phyloP scores from a whole-genome alignment of 2,329 filamentous ascomycete species.

The Aschersonia sp. region DNA sequence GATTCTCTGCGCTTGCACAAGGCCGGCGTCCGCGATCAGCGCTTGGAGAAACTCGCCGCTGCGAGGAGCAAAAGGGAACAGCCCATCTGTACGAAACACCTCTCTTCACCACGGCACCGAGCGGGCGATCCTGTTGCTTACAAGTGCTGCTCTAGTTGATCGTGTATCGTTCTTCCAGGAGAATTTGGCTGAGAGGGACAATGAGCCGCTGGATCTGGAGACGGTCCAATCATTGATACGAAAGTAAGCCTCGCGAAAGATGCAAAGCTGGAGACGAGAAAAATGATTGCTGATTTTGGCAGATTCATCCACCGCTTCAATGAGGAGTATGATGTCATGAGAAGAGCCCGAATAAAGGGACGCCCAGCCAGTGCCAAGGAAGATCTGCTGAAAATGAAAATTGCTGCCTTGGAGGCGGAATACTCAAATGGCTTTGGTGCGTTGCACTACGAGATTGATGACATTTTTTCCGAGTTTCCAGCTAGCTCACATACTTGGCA shows the following conservation, averaged over 20 bases:
- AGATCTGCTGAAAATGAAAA: constrained; percentile 59
- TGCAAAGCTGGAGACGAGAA: background rate
- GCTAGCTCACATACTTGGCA: constrained; percentile 11
- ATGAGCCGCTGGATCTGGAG: constrained; percentile 33
- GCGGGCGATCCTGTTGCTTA: background rate
- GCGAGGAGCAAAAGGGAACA: constrained; percentile 60
- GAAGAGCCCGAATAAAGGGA: constrained; percentile 60
- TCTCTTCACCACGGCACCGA: background rate
- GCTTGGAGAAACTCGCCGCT: constrained; percentile 58
- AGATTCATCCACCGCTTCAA: constrained; percentile 56
- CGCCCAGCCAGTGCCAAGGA: constrained; percentile 66
- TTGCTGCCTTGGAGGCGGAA: constrained; percentile 61
- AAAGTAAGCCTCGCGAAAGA: constrained; percentile 27
- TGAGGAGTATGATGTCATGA: constrained; percentile 51
- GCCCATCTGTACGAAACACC: constrained; percentile 44
- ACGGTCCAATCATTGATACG: constrained; percentile 48
- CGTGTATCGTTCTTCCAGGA: constrained; percentile 53
- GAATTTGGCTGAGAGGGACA: constrained; percentile 34
- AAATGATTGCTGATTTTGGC: constrained; percentile 11
- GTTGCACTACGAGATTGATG: constrained; percentile 11
- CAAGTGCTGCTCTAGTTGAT: constrained; percentile 12
- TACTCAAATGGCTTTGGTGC: constrained; percentile 69
- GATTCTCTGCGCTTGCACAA: constrained; percentile 71
- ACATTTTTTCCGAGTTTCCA: background rate
- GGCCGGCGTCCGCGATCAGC: constrained; percentile 69